Conservation (phyloP, 345 rosid genomes). For the Syzygium oleosum region DNA sequence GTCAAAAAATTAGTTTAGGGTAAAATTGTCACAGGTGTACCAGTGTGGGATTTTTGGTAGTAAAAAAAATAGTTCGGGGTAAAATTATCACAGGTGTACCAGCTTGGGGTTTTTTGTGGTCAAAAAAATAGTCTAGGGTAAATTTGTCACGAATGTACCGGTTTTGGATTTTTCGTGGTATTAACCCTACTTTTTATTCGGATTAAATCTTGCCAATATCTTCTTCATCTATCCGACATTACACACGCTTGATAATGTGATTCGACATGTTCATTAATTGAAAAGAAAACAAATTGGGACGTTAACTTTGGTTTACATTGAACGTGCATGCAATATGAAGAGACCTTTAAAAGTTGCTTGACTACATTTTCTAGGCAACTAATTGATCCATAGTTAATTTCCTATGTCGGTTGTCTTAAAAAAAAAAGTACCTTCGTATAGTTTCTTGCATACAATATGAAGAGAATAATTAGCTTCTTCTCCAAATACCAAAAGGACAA, state of each 20-base stretch:
- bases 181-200: background rate
- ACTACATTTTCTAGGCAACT: background rate
- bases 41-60: too few species aligned
- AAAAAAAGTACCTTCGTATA: background rate
- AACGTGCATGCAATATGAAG: too few species aligned
- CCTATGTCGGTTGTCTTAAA: background rate
- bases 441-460: background rate
- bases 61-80: too few species aligned
- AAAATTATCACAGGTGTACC: too few species aligned
- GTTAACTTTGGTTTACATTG: too few species aligned
- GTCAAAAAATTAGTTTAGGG: too few species aligned
- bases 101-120: too few species aligned
- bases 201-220: background rate
- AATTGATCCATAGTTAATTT: background rate
- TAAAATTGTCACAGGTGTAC: too few species aligned
- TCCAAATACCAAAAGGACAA: background rate
- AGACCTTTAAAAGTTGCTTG: background rate
- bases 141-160: too few species aligned
- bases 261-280: background rate
- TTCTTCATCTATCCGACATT: background rate
- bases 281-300: too few species aligned
- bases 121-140: too few species aligned
- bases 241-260: background rate
- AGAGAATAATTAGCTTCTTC: background rate
- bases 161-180: too few species aligned